Evolutionary conservation across 768 basidiomycete species (phyloP).

Genomic region (Paxillus ammoniavirescens): DNA sequence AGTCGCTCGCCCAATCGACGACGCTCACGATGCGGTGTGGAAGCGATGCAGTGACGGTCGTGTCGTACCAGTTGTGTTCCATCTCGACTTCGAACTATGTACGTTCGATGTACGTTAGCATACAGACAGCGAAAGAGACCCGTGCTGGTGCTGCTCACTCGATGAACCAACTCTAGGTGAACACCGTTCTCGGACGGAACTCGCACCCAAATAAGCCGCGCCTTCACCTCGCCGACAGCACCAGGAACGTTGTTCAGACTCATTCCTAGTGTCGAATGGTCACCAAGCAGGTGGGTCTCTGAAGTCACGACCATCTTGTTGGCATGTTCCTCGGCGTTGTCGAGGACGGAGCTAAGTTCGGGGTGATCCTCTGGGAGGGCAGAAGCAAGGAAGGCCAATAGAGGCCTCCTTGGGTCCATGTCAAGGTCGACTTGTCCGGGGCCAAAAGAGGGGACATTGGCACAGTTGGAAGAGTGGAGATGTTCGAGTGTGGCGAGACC

Average conservation of each 20-base stretch:
- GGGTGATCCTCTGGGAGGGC: too few species aligned
- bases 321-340: conserved; percentile 49
- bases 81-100: conserved; percentile 24
- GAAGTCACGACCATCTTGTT: conserved; percentile 45
- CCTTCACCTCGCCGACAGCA: conserved; percentile 78
- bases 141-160: conserved; percentile 14
- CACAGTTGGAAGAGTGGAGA: too few species aligned
- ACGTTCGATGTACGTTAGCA: too few species aligned
- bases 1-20: conserved; percentile 59
- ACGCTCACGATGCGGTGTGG: conserved; percentile 79
- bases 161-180: conserved; percentile 68
- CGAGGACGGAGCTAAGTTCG: conserved; percentile 30
- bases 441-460: too few species aligned
- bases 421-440: too few species aligned
- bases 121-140: too few species aligned
- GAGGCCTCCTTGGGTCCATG: too few species aligned
- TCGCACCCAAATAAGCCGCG: conserved; percentile 76
- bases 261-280: conserved; percentile 37
- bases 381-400: too few species aligned
- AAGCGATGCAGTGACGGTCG: conserved; percentile 21
- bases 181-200: conserved; percentile 66
- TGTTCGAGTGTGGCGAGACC: too few species aligned
- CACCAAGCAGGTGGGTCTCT: conserved; percentile 44
- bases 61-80: conserved; percentile 52
- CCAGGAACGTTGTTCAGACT: conserved; percentile 55